Evolutionary conservation across 2,329 filamentous ascomycete species (phyloP), one percentile per base, ranked within the genome.

Genomic region (Xylaria polymorpha): DNA sequence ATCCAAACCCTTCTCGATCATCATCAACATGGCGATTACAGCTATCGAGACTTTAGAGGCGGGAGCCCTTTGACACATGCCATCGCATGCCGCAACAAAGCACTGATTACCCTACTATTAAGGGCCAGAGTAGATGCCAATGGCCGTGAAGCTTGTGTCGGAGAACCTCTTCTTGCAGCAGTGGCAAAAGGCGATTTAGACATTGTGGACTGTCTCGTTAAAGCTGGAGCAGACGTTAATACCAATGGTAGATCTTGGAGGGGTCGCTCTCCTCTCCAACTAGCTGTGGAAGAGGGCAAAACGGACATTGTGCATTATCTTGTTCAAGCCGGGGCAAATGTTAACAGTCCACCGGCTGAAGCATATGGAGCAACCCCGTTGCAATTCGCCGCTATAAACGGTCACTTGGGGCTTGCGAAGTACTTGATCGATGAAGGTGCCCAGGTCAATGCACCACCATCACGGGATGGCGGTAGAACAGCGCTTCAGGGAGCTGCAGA

Each of bases 1-100:
- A 32, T 63, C 22, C 61, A 56, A n/a, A 39, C n/a, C 61, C 61
- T 63, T 63, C 61, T 63, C 61, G 14, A 48, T 37, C 61, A 63
- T 63, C 14, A 10, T 18, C 50, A 63, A 63, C 61, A 14, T 56
- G 14, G 18, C 39, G 61, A 48, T 56, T 63, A 56, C 39, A 37
- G 3, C 25, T 56, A 56, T 37, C 0, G n/a, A 20, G 25, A 22
- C 22, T 56, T 55, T 55, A 0, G 32, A 4, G 32, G 4, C 50
- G 18, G 8, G 1, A 18, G 2, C 18, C 61, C 61, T 63, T 63
- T 63, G 50, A 15, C 1, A 48, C 46, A 0, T 46, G 61, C 61
- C 25, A 56, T 56, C 25, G 3, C 10, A 22, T 15, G 56, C 56
- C 25, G 39, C 39, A 46, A 46, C 39, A 48, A 56, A 63, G n/a